Evolutionary conservation across 805 yeast genomes (phyloP), one percentile per base, ranked within the genome.

Genomic region (Candida jianshihensis): DNA sequence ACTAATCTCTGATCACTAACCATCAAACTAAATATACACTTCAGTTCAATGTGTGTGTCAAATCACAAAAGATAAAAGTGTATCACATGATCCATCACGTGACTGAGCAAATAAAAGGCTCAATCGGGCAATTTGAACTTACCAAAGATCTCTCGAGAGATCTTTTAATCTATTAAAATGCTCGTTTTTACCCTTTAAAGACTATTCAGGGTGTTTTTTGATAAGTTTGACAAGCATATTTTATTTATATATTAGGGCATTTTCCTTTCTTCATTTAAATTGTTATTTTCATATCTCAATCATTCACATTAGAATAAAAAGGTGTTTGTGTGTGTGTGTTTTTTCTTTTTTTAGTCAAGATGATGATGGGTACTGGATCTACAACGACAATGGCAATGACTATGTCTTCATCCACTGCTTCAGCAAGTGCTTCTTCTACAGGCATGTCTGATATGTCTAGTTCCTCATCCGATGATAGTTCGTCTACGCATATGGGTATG

Each of bases 401-500:
- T 11, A 19, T 28, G 14, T 19, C 37, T 11, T 22, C 35, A 18
- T 19, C 32, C 8, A 8, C 24, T 20, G 5, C 26, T 19, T 26
- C 43, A 5, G 20, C 44, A 4, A n/a, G 38, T 12, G 30, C 42
- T 12, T 32, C 38, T 10, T 35, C 39, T 16, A 45, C 41, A 46
- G 22, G 36, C 3, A 11, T 12, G 10, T 24, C 26, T 9, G 26
- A 24, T 24, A 24, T 20, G 22, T 20, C 22, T 7, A 10, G 22
- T 7, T 7, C 10, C 9, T 20, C 22, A 31, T 3, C 31, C 44
- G 6, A 37, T 36, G 39, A 35, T 33, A 25, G 43, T 43, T 46
- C 27, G 25, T 6, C 34, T 5, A 19, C 37, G 13, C 29, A 35
- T 19, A 48, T 43, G 48, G 26, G 17, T 16, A 81, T 81, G 89